phyloP scores from a whole-genome alignment of 2,329 filamentous ascomycete species.

The Sarocladium kiliense region DNA sequence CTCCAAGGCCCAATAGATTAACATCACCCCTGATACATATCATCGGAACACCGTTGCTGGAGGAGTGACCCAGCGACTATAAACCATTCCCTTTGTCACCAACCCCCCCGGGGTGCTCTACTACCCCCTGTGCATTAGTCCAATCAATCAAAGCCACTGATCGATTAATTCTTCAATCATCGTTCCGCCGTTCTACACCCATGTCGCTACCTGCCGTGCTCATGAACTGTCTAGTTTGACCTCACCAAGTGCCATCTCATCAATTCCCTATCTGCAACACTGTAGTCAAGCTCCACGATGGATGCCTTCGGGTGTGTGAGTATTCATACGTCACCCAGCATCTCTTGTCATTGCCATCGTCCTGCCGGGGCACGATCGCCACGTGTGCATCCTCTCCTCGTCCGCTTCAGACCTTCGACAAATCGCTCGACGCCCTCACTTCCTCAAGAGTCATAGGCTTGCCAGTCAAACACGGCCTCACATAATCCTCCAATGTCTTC shows the following conservation, averaged over 20 bases:
- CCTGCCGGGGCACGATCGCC: too few species aligned
- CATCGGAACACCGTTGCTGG: conserved; percentile 23
- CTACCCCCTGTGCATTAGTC: conserved; percentile 59
- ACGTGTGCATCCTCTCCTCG: too few species aligned
- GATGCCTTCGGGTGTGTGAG: too few species aligned
- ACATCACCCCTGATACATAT: not conserved
- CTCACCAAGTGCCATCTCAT: too few species aligned
- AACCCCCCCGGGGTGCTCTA: conserved; percentile 21
- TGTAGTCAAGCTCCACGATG: too few species aligned
- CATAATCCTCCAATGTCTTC: conserved; percentile 3
- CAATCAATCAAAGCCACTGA: conserved; percentile 34
- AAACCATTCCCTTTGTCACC: conserved; percentile 46
- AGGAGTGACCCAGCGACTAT: conserved; percentile 9
- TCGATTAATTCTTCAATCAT: conserved; percentile 6
- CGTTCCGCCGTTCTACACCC: not conserved
- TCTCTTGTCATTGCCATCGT: too few species aligned
- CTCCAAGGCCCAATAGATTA: conserved; percentile 55
- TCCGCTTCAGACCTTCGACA: not conserved
- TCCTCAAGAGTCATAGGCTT: not conserved
- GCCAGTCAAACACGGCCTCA: not conserved
- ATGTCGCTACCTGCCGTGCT: too few species aligned
- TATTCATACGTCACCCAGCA: too few species aligned
- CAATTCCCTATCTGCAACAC: too few species aligned
- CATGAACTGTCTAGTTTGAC: too few species aligned
- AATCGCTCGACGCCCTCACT: not conserved